These are phyloP conservation scores for Fusarium citri DNA, from an alignment of 2,329 filamentous ascomycete species.

Conservation along the genomic window DNA sequence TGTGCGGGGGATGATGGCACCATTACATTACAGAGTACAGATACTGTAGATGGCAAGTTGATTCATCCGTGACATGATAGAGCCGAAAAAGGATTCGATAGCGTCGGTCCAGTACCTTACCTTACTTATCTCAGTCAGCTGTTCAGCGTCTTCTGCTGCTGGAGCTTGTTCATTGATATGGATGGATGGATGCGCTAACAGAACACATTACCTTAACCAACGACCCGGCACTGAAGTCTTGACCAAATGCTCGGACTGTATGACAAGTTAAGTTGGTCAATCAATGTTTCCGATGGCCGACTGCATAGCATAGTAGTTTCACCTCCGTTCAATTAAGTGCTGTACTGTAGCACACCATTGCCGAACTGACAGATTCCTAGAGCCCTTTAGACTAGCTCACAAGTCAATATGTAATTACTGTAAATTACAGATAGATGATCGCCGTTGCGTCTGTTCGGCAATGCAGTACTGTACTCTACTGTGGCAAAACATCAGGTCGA, in stretches of 20 bases:
- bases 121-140: background rate
- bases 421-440: background rate
- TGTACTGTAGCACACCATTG: background rate
- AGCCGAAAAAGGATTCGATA: slow-evolving; percentile 38
- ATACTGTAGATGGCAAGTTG: slow-evolving; percentile 3
- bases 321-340: background rate
- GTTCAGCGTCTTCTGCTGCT: background rate
- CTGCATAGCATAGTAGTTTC: slow-evolving; percentile 21
- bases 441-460: background rate
- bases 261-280: slow-evolving; percentile 16
- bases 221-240: background rate
- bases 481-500: slow-evolving; percentile 32
- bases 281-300: slow-evolving; percentile 35
- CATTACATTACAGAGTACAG: slow-evolving; percentile 3
- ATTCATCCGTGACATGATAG: slow-evolving; percentile 15
- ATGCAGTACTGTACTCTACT: slow-evolving; percentile 21
- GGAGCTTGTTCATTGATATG: background rate
- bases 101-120: slow-evolving; percentile 9
- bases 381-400: background rate
- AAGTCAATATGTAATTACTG: background rate
- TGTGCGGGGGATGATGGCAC: slow-evolving; percentile 22
- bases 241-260: slow-evolving; percentile 11
- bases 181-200: slow-evolving; percentile 11
- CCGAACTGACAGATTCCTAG: background rate
- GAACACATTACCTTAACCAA: slow-evolving; percentile 10